Base-by-base conservation (phyloP, 2,329 filamentous ascomycete species). In the Phaeoacremonium minimum region DNA sequence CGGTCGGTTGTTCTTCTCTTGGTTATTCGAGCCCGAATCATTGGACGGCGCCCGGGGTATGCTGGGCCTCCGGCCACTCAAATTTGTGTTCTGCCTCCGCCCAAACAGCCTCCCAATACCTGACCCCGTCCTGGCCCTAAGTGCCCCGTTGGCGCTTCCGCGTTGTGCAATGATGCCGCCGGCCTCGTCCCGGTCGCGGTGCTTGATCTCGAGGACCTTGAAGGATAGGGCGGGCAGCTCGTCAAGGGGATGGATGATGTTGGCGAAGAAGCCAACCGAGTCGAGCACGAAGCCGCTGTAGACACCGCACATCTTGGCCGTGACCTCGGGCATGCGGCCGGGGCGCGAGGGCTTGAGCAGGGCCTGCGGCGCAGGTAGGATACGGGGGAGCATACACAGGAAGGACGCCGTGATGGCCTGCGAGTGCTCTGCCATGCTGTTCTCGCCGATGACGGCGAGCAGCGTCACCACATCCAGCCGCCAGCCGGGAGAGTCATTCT, bases 361-460 rank as follows among this genome's bases (percentile, higher is more conserved):
- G 32, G 73, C 73, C 55, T 82, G 77, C 1, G 78, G 77, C 2
- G 78, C 78, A 7, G 77, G 78, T 18, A 82, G 68, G 35, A 82
- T 67, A 33, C 77, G 71, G 18, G 78, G 78, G 4, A 81, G 61
- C 28, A 76, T 64, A 45, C 74, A 77, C 20, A 76, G 64, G 42
- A 67, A 64, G 8, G 73, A 76, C n/a, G 76, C 69, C 3, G 75
- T 80, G 43, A 80, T 69, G 34, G 72, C 65, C 51, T 80, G 77
- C 3, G 71, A 61, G 49, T 80, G 75, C 41, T 74, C 71, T 30
- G 70, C 65, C 42, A 81, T 76, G 14, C 72, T 70, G 3, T 67
- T 70, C 57, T 81, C 77, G 51, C 77, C 77, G 38, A 81, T 75
- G 47, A 82, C 73, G 41, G 77, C 77, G 35, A 82, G 69, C 18